Conservation (phyloP, 1,284 basidiomycete genomes). For the Exobasidium rhododendri region DNA sequence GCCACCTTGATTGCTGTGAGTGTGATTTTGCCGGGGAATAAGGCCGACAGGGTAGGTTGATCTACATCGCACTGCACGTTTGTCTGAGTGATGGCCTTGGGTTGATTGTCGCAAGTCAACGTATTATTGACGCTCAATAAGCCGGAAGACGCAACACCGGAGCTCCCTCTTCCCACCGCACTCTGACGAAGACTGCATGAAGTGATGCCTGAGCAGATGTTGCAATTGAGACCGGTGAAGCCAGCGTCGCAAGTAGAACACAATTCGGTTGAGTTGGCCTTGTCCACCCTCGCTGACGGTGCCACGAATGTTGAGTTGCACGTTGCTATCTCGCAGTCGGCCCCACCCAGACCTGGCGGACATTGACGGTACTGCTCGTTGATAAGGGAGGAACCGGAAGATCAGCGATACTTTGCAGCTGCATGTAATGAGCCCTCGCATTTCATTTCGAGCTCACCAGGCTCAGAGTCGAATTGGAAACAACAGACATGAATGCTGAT, state of each 20-base stretch:
- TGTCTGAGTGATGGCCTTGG: conserved; percentile 31
- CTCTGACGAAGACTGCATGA: conserved; percentile 26
- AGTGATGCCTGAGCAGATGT: conserved; percentile 29
- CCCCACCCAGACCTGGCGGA: conserved; percentile 35
- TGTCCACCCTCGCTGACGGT: conserved; percentile 24
- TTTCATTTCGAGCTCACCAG: conserved; percentile 1
- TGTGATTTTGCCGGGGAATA: conserved; percentile 34
- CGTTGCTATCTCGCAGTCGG: conserved; percentile 32
- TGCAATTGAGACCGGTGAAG: conserved; percentile 43
- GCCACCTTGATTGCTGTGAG: conserved; percentile 38
- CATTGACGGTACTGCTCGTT: conserved; percentile 27
- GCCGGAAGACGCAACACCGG: conserved; percentile 9
- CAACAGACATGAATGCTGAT: background rate
- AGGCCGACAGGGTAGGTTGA: conserved; percentile 26
- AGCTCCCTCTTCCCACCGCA: conserved; percentile 18
- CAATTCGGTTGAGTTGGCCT: conserved; percentile 20
- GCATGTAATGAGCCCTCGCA: too few relatives aligned
- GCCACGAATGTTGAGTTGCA: conserved; percentile 36
- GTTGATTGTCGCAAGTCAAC: conserved; percentile 36
- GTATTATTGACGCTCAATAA: conserved; percentile 22
- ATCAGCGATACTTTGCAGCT: too few relatives aligned
- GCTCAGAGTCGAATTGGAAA: background rate
- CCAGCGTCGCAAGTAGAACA: conserved; percentile 34
- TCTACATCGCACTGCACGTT: conserved; percentile 14
- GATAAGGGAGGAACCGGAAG: background rate